Evolutionary conservation across 495 filamentous ascomycete genomes (phyloP), one percentile per base, ranked within the genome.

Genomic region (Talaromyces wortmannii): DNA sequence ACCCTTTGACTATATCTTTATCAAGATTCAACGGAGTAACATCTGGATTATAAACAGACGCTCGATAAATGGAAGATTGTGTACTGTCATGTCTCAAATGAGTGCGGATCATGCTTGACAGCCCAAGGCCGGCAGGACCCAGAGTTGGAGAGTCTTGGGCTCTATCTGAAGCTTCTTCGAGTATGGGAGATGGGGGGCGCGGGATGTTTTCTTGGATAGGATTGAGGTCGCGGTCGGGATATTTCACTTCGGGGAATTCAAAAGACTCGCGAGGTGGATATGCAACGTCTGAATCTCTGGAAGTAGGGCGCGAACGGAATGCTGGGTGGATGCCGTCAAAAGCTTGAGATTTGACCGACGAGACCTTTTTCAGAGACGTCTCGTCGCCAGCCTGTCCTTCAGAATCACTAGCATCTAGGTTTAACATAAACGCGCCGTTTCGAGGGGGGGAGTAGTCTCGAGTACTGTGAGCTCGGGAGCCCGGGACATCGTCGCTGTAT

Each of bases 41-140:
- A 2, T 53, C 52, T 18, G 29, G 52, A 16, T 53, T 11, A 32
- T 40, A 23, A 23, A 23, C 10, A 7, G 71, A 55, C 6, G 66
- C 57, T n/a, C 62, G 84, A 64, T 85, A 89, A 45, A 94, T 77
- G 0, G 91, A 23, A 23, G 23, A 92, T 18, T 91, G 96, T 43
- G 79, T 75, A 69, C 94, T 97, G 51, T 87, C 83, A 12, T 82
- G 82, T 18, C 94, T 86, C 12, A 99, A 78, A 69, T 97, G 95
- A 55, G 91, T 84, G 31, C 87, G 86, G 40, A 97, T 85, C 67
- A 97, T 79, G 16, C 88, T 88, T 63, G 84, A 91, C 16, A 97
- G 76, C 11, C 88, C 89, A 50, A 83, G 70, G 0, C 76, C 77
- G 13, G 65, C 50, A 7, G 89, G 83, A 8, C 87, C 87, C 4